Base-by-base conservation (phyloP, 352 stramenopile genomes). In the Peronospora belbahrii region DNA sequence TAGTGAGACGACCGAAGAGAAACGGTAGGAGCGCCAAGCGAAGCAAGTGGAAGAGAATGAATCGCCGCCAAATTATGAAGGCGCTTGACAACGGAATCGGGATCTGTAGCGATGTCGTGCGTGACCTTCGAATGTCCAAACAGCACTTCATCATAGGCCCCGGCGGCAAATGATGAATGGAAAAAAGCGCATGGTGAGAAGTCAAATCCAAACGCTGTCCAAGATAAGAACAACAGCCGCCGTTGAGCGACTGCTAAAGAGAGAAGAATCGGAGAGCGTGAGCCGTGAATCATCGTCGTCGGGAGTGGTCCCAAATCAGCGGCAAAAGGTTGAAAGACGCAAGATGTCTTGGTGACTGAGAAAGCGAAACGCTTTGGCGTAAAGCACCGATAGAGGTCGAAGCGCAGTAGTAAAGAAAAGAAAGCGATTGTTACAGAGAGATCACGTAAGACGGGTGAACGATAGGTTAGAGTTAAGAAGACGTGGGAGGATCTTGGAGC, bases 401-500 rank as follows among this genome's bases (percentile, higher is more conserved):
- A 13, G 3, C 6, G 7, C 22, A 3, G 3, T 11, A 0, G 20
- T 32, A n/a, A 23, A 31, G 4, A 20, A 22, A 30, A 42, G n/a
- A 30, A 45, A 46, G 0, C 24, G 3, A 10, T 52, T 52, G 13
- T 45, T 45, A 35, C 35, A 52, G 6, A 40, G n/a, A 17, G 28
- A 19, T 20, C 46, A 45, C 0, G 36, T 46, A 18, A 45, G 17
- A 8, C 41, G 39, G 10, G 30, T 34, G 2, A 47, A 19, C 8
- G 42, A 28, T 18, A 30, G 46, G 6, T 54, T 42, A 20, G 20
- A 31, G 30, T 5, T 28, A 19, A 10, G 47, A 28, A 40, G 36
- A 30, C 14, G 3, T 8, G 42, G 41, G 6, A 52, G 19, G 20
- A 46, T 34, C 6, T 53, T 47, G 19, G 35, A 31, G 15, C 27